These are phyloP conservation scores for Fennellomyces sp. DNA, from an alignment of 371 early-diverging fungal genomes.

Conservation along the genomic window DNA sequence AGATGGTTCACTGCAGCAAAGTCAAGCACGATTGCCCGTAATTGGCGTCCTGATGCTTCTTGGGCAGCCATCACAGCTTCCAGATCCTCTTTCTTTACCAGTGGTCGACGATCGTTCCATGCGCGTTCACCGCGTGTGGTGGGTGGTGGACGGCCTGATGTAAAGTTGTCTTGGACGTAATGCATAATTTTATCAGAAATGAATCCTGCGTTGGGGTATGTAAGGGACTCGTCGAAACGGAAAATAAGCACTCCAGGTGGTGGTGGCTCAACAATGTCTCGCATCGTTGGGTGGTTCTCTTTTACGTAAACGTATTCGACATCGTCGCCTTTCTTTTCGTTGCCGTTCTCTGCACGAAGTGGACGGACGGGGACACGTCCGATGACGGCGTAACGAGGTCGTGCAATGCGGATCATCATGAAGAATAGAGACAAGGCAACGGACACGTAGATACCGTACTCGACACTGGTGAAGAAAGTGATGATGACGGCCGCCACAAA, in stretches of 20 bases:
- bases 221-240: slow-evolving; percentile 62
- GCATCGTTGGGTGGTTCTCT: slow-evolving; percentile 36
- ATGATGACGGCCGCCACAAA: slow-evolving; percentile 57
- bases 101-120: slow-evolving; percentile 53
- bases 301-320: slow-evolving; percentile 45
- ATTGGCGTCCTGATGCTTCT: slow-evolving; percentile 7
- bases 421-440: slow-evolving; percentile 66
- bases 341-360: not conserved
- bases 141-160: slow-evolving; percentile 20
- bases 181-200: slow-evolving; percentile 45
- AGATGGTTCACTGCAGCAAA: slow-evolving; percentile 64
- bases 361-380: slow-evolving; percentile 35
- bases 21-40: slow-evolving; percentile 63
- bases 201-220: slow-evolving; percentile 68
- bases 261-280: slow-evolving; percentile 30
- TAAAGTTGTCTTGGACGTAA: slow-evolving; percentile 27
- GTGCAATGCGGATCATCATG: slow-evolving; percentile 71
- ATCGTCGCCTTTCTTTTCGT: slow-evolving; percentile 5
- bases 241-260: slow-evolving; percentile 66
- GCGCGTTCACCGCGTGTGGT: slow-evolving; percentile 40
- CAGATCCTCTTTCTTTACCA: slow-evolving; percentile 13
- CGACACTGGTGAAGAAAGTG: slow-evolving; percentile 68
- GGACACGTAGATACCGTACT: slow-evolving; percentile 69
- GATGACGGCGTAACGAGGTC: slow-evolving; percentile 56
- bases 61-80: slow-evolving; percentile 8